Base-by-base conservation (phyloP, 2,329 filamentous ascomycete genomes). In the Alternaria conjuncta region DNA sequence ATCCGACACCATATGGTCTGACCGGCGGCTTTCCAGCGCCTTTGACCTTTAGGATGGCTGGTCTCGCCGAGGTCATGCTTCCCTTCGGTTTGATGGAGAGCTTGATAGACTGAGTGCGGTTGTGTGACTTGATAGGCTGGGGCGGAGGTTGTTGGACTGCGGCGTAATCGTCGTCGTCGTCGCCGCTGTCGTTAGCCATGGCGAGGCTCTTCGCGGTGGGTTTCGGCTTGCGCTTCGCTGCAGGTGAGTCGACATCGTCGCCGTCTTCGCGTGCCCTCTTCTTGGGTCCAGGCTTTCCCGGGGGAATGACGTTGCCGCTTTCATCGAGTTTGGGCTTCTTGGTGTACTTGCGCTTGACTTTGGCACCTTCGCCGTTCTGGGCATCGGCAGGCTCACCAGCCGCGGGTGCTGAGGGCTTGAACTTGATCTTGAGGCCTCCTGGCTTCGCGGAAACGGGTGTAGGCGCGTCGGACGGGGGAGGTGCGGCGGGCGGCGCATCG, bases 1-100 rank as follows among this genome's bases (percentile, higher is more conserved):
- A 99, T 8, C 95, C 96, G 60, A 97, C 93, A 55, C 96, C 96
- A 1, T 88, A 87, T 6, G 89, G 89, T 67, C 92, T 63, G 11
- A 60, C 46, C 2, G 77, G 78, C 3, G 75, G 72, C 59, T 75
- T 79, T 6, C 78, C 78, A 0, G 67, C 67, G 20, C 76, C 75
- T 55, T 78, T 79, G 64, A 80, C 68, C 62, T 78, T 79, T 21
- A 79, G 62, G n/a, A 78, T 67, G 8, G 69, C 72, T 2, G 71
- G 58, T 45, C 71, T 61, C 55, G 72, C 63, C 23, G 63, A 60
- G 6, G 61, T 32, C 23, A 58, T 58, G 36, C 64, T 71, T 3
- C 45, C 54, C 46, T 79, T 79, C 18, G 77, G 67, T 57, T 78
- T 80, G 36, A 80, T 69, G 2, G 72, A 75, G 5, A 77, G 61